phyloP scores from a whole-genome alignment of 2,329 filamentous ascomycete genomes.

The Fusarium liriodendri region DNA sequence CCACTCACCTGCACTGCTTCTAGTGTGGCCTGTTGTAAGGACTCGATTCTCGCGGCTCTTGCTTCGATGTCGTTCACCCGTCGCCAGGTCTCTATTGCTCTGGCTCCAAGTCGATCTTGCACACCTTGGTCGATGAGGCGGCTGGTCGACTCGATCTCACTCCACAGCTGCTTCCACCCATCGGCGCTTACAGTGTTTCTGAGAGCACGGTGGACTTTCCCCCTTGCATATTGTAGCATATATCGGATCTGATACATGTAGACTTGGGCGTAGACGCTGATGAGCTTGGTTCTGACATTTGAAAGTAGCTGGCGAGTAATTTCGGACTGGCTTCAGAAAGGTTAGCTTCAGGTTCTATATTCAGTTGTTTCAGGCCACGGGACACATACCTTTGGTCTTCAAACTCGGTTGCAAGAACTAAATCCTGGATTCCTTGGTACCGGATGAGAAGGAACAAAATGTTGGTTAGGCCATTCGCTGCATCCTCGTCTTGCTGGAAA shows the following conservation, averaged over 20 bases:
- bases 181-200: slow-evolving; percentile 1
- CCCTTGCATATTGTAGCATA: not conserved
- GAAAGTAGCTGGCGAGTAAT: not conserved
- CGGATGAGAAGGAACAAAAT: slow-evolving; percentile 7
- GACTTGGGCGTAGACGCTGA: slow-evolving; percentile 1
- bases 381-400: not conserved
- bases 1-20: not conserved
- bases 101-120: not conserved
- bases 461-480: not conserved
- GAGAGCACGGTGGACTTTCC: not conserved
- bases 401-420: not conserved
- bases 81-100: not conserved
- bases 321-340: not conserved
- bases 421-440: slow-evolving; percentile 4
- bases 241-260: slow-evolving; percentile 12
- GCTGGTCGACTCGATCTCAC: not conserved
- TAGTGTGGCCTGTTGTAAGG: not conserved
- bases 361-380: not conserved
- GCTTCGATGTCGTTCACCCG: not conserved
- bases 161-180: not conserved
- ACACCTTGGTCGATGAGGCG: not conserved
- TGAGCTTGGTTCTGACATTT: not conserved
- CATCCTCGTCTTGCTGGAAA: slow-evolving; percentile 6
- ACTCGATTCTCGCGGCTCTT: not conserved
- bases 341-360: not conserved